These are phyloP conservation scores for Morella rubra DNA, from an alignment of 306 rosid species.

Conservation along the genomic window DNA sequence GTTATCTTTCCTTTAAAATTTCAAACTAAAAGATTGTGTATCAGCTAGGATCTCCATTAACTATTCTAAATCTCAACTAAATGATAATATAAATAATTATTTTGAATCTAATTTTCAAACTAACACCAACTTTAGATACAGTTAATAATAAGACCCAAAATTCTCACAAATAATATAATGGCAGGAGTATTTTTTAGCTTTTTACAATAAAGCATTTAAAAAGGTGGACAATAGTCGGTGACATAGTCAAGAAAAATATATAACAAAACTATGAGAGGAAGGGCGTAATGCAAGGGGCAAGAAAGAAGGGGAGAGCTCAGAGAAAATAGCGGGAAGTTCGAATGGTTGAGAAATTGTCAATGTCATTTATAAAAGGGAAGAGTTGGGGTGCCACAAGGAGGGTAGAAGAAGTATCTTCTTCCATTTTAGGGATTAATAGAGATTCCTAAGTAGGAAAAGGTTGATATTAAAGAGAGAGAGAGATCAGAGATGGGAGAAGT, in stretches of 20 bases:
- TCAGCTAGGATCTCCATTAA: too few relatives aligned
- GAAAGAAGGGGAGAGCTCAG: slow-evolving; percentile 1
- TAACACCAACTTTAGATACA: too few relatives aligned
- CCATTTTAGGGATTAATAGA: slow-evolving; percentile 10
- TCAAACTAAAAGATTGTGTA: too few relatives aligned
- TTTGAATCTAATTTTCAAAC: too few relatives aligned
- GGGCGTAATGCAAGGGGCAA: slow-evolving; percentile 10
- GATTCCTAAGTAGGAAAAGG: slow-evolving; percentile 31
- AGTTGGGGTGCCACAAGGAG: not conserved
- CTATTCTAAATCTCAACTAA: too few relatives aligned
- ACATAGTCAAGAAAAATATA: not conserved
- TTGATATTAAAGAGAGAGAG: not conserved
- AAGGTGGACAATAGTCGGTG: too few relatives aligned
- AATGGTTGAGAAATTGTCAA: not conserved
- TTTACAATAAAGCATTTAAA: too few relatives aligned
- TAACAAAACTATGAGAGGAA: not conserved
- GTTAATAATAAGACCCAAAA: too few relatives aligned
- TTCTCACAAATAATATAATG: too few relatives aligned
- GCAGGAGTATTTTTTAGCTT: too few relatives aligned
- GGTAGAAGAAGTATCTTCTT: slow-evolving; percentile 48
- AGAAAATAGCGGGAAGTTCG: not conserved
- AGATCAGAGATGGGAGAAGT: slow-evolving; percentile 23
- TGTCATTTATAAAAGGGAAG: slow-evolving; percentile 39
- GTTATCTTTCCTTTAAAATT: too few relatives aligned
- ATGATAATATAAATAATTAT: too few relatives aligned